These are phyloP conservation scores for Penicillium samsonianum DNA, from an alignment of 495 filamentous ascomycete species.

Conservation along the genomic window DNA sequence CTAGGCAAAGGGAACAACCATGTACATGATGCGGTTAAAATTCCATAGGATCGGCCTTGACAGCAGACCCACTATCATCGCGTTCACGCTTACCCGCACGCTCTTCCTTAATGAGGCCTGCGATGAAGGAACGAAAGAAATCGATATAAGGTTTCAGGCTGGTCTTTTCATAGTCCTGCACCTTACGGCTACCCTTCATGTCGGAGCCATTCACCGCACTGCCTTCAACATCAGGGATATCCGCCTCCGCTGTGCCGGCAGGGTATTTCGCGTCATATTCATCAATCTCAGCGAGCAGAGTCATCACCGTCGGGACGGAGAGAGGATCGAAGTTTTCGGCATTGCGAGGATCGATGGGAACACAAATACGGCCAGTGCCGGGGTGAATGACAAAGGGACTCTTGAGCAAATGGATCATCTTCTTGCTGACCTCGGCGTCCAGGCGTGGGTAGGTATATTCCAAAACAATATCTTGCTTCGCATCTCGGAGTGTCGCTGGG, in stretches of 20 bases:
- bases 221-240: conserved; percentile 41
- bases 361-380: conserved; percentile 89
- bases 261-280: conserved; percentile 58
- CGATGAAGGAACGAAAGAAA: conserved; percentile 80
- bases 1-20: conserved; percentile 4
- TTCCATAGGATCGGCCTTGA: conserved; percentile 56
- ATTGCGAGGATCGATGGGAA: conserved; percentile 76
- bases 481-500: conserved; percentile 68
- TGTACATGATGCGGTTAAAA: conserved; percentile 33
- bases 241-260: conserved; percentile 28
- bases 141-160: conserved; percentile 91
- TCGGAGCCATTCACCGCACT: conserved; percentile 40
- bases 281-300: conserved; percentile 79
- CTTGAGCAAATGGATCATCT: conserved; percentile 96
- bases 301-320: conserved; percentile 80
- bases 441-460: conserved; percentile 99
- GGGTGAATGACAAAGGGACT: conserved; percentile 96
- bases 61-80: conserved; percentile 49
- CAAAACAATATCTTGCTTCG: conserved; percentile 89
- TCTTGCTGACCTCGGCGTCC: conserved; percentile 94
- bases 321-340: conserved; percentile 84
- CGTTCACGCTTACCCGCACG: conserved; percentile 70
- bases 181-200: conserved; percentile 43
- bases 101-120: conserved; percentile 78
- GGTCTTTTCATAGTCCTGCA: conserved; percentile 95